Evolutionary conservation across 1,284 basidiomycete genomes (phyloP).

Genomic region (Irpex sp.): DNA sequence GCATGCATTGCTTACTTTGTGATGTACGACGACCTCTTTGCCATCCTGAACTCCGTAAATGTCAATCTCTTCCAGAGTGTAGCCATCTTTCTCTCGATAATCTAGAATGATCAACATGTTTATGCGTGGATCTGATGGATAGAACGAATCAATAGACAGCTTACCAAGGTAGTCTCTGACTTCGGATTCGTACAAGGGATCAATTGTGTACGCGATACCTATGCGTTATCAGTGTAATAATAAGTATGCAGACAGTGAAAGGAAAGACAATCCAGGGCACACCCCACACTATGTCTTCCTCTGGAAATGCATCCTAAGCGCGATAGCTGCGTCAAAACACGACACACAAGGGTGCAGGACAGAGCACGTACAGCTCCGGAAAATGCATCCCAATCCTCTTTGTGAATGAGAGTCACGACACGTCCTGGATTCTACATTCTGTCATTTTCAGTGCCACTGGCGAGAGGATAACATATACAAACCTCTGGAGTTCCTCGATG

Average conservation of each 20-base stretch:
- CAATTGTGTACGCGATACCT: conserved; percentile 83
- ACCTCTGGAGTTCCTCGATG: conserved; percentile 83
- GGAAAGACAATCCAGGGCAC: background rate
- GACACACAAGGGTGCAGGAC: background rate
- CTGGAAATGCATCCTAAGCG: conserved; percentile 68
- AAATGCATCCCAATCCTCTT: conserved; percentile 77
- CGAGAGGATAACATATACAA: background rate
- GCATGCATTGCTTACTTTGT: conserved; percentile 37
- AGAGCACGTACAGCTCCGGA: conserved; percentile 50
- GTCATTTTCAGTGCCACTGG: background rate
- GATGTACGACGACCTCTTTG: conserved; percentile 50
- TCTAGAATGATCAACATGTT: conserved; percentile 35
- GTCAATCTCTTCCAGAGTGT: conserved; percentile 63
- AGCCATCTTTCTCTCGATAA: conserved; percentile 85
- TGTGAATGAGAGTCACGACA: conserved; percentile 86
- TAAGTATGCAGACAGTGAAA: no score
- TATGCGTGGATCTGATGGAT: background rate
- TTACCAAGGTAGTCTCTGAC: conserved; percentile 80
- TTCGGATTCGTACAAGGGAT: conserved; percentile 67
- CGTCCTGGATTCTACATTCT: conserved; percentile 63
- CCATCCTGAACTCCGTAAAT: conserved; percentile 55
- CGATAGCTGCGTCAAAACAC: background rate
- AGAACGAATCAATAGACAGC: conserved; percentile 11
- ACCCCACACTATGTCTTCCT: conserved; percentile 86
- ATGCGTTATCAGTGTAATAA: background rate